These are phyloP conservation scores for Trichosporon inkin DNA, from an alignment of 1,284 basidiomycete genomes.

Conservation along the genomic window DNA sequence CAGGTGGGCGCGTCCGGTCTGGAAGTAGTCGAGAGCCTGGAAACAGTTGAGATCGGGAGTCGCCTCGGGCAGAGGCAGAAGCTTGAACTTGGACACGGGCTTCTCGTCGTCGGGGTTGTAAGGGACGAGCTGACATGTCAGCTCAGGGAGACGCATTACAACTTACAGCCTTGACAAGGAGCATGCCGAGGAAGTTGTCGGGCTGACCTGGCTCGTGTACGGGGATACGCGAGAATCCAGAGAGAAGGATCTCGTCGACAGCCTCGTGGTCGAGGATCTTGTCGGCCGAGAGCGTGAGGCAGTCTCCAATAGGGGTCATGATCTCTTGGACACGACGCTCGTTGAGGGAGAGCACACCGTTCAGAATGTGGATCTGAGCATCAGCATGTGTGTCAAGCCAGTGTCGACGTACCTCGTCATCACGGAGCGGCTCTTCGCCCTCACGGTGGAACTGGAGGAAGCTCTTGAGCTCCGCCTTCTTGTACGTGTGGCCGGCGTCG, in stretches of 20 bases:
- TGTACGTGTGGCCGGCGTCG: conserved; percentile 65
- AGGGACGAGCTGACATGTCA: conserved; percentile 66
- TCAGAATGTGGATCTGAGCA: conserved; percentile 70
- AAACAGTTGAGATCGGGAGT: conserved; percentile 77
- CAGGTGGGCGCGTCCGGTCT: conserved; percentile 91
- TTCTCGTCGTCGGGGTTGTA: conserved; percentile 81
- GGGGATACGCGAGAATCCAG: conserved; percentile 91
- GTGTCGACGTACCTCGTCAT: conserved; percentile 58
- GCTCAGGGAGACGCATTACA: background rate
- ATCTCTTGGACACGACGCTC: conserved; percentile 75
- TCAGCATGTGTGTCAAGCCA: background rate
- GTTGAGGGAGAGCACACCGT: conserved; percentile 80
- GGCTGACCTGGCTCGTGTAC: conserved; percentile 74
- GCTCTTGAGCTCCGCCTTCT: conserved; percentile 85
- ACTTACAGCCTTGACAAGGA: conserved; percentile 75
- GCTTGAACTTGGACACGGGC: conserved; percentile 67
- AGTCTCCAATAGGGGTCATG: conserved; percentile 74
- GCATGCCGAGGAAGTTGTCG: conserved; percentile 75
- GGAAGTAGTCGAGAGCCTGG: conserved; percentile 61
- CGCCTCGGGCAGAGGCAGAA: conserved; percentile 88
- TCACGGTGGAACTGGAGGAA: conserved; percentile 85
- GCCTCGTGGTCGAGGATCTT: conserved; percentile 72
- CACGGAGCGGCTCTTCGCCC: conserved; percentile 77
- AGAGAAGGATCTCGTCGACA: conserved; percentile 67
- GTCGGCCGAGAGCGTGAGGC: conserved; percentile 57